Evolutionary conservation across 345 rosid species (phyloP), one percentile per base, ranked within the genome.

Genomic region (Citrus hindsii): DNA sequence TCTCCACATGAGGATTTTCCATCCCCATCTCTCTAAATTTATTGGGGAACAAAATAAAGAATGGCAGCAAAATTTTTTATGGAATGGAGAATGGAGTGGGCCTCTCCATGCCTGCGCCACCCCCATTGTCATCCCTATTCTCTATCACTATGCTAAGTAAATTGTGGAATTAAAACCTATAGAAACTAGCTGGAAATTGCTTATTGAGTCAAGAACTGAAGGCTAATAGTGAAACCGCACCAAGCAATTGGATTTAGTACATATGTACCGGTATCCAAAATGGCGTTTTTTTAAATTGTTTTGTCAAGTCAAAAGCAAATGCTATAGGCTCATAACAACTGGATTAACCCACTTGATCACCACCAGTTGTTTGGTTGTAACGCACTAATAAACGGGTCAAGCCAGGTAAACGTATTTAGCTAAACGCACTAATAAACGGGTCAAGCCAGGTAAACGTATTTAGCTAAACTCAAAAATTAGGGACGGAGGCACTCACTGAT

Each of bases 401-500:
- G 18, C 51, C 1, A 13, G 51, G 51, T 12, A 3, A 46, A 46
- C 5, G 1, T 13, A 46, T 46, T 3, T 46, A 10, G 51, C 51
- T 13, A 46, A 60, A 61, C 51, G 85, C 90, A 46, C 51, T 46
- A 46, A 13, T 3, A 46, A 42, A 3, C 51, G 51, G 51, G 51
- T 3, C 51, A 46, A 46, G 18, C 51, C 1, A 13, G 51, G 51
- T 12, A 3, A 46, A 46, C 5, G 1, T 13, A 46, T 46, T 3
- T 46, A 10, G 51, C 51, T 13, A 46, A 60, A 61, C 51, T 40
- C 27, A 68, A 22, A 35, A 75, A 72, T 67, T 84, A 73, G 85
- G 82, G 77, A 75, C 40, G 6, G 46, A 27, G 71, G 80, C 88
- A 86, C 86, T 73, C 71, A 56, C 12, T 5, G 2, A 22, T 38